Evolutionary conservation across 2,329 filamentous ascomycete species (phyloP).

Genomic region (Monosporascus sp.): DNA sequence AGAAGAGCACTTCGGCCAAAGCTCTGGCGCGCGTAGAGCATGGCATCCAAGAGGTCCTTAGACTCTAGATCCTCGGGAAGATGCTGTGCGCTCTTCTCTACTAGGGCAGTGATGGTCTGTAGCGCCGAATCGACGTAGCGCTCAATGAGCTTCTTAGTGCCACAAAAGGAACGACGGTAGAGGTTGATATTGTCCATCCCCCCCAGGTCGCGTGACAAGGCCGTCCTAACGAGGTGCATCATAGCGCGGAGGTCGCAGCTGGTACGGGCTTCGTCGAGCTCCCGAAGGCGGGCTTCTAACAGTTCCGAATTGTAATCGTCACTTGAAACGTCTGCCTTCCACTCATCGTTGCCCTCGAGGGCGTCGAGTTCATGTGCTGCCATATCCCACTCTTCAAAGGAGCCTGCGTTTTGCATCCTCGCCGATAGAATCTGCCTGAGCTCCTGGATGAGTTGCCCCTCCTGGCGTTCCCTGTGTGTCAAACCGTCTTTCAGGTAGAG

Average conservation of each 20-base stretch:
- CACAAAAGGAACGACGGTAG: slow-evolving; percentile 79
- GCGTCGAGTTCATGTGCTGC: slow-evolving; percentile 73
- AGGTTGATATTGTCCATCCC: slow-evolving; percentile 79
- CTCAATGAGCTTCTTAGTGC: slow-evolving; percentile 84
- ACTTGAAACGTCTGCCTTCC: slow-evolving; percentile 64
- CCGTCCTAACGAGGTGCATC: slow-evolving; percentile 75
- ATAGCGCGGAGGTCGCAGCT: slow-evolving; percentile 70
- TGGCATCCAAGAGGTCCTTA: slow-evolving; percentile 57
- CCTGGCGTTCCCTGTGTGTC: slow-evolving; percentile 43
- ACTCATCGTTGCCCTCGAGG: slow-evolving; percentile 73
- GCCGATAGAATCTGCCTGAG: slow-evolving; percentile 58
- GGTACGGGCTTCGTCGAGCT: slow-evolving; percentile 69
- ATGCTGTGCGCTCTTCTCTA: slow-evolving; percentile 51
- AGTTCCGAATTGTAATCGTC: slow-evolving; percentile 67
- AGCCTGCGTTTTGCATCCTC: slow-evolving; percentile 63
- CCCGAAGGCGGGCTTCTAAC: slow-evolving; percentile 62
- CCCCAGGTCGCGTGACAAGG: slow-evolving; percentile 73
- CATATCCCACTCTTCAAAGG: slow-evolving; percentile 65
- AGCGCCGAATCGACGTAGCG: slow-evolving; percentile 77
- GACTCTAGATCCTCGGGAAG: slow-evolving; percentile 52
- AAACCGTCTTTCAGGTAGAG: slow-evolving; percentile 50
- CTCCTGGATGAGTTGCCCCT: slow-evolving; percentile 45
- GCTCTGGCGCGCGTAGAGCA: slow-evolving; percentile 68
- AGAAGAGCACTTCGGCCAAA: slow-evolving; percentile 82
- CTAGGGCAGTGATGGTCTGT: slow-evolving; percentile 65